Evolutionary conservation across 2,329 filamentous ascomycete species (phyloP), one percentile per base, ranked within the genome.

Genomic region (Aspergillus tubingensis): DNA sequence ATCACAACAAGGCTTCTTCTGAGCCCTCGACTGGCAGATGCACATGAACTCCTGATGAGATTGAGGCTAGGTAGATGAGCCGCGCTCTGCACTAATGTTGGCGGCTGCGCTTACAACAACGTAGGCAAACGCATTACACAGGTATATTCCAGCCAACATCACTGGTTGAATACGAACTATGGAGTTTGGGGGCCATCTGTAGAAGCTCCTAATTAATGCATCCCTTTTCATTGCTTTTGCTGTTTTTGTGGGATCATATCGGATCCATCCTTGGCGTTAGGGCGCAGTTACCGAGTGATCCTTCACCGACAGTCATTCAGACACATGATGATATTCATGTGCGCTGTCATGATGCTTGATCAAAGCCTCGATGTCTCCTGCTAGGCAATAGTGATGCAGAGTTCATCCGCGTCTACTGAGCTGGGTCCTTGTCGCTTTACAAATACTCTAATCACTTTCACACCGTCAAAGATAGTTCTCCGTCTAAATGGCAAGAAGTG

Each of bases 51-150:
- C 81, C 78, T 15, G 58, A 77, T 80, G 4, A 67, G 72, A 68
- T 82, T 79, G 32, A 73, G 76, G 13, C 77, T 0, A 77, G 76
- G 68, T 78, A 79, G 5, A 83, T 69, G 65, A 82, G 79, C 44
- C 81, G 62, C 4, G 44, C 63, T 83, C 79, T 5, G 72, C 69
- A 32, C 72, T 69, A n/a, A 80, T 77, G 21, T 79, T 79, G 11
- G 72, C 74, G n/a, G 70, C 72, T 60, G 75, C 77, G 36, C 82
- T 64, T 54, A 70, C 74, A 23, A 64, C 67, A 13, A 78, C 80
- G 66, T 77, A 82, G 21, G 71, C 70, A 17, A 82, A 58, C 50
- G 69, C 70, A 60, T 82, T 62, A 17, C 80, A 76, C 3, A 77
- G 70, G 82, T 81, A 30, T 79, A 68, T 65, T 83, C 80, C 39